Percentiles rank a stretch among this genome's conserved stretches.
phyloP scores from a whole-genome alignment of 1,284 basidiomycete genomes.

The Microbotryum silenes-acaulis region DNA sequence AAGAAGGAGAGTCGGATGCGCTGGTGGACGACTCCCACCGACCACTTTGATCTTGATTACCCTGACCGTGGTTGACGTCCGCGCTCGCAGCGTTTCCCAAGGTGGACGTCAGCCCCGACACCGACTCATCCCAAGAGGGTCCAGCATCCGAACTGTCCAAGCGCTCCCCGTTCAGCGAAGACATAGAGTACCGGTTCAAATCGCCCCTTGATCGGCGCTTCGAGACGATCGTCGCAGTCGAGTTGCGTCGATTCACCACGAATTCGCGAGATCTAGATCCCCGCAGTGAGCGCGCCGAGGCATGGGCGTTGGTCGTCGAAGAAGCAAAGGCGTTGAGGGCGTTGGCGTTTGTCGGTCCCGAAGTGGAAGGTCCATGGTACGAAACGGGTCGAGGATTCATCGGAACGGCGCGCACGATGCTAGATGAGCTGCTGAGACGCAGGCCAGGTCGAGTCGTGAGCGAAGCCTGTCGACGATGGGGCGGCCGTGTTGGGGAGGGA shows the following conservation, averaged over 20 bases:
- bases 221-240: conserved; percentile 3
- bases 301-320: too few species aligned
- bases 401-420: conserved; percentile 12
- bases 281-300: neutral
- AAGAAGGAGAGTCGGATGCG: too few species aligned
- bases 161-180: too few species aligned
- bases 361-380: neutral
- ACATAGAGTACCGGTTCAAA: neutral
- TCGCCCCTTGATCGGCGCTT: conserved; percentile 8
- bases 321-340: too few species aligned
- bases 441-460: neutral
- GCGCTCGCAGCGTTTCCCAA: too few species aligned
- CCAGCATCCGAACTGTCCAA: too few species aligned
- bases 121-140: too few species aligned
- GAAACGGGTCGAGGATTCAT: conserved; percentile 17
- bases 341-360: too few species aligned
- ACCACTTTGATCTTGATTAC: too few species aligned
- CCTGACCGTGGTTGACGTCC: too few species aligned
- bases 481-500: neutral
- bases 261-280: conserved; percentile 13
- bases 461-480: neutral
- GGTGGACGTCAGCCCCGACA: too few species aligned
- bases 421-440: neutral
- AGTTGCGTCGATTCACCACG: neutral
- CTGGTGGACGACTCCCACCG: too few species aligned